Percentiles rank a stretch among this genome's conserved stretches.
Evolutionary conservation across 352 stramenopile species (phyloP).

Genomic region (Phytophthora vignae): DNA sequence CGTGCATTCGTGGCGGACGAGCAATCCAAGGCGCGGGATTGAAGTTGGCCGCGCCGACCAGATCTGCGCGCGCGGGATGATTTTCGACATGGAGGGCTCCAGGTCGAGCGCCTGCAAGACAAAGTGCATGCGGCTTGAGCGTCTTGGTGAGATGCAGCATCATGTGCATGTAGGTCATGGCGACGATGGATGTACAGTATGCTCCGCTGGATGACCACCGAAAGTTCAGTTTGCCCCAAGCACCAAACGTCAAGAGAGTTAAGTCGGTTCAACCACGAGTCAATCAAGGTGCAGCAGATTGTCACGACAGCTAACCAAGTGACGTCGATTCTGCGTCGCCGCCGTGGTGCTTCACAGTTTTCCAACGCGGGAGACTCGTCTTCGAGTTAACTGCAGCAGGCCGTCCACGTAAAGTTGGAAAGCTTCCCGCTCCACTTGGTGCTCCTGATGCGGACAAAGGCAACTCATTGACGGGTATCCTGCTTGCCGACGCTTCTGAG

Average conservation of each 20-base stretch:
- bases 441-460: neutral
- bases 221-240: slow-evolving; percentile 3
- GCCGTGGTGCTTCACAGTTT: no score
- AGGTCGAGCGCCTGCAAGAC: no score
- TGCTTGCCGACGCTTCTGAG: neutral
- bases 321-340: no score
- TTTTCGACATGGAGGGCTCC: neutral
- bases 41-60: neutral
- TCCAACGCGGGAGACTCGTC: no score
- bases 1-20: slow-evolving; percentile 8
- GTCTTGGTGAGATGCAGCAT: neutral
- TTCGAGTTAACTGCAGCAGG: no score
- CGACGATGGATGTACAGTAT: neutral
- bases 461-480: neutral
- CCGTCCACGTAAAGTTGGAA: neutral
- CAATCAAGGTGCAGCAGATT: no score
- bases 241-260: neutral
- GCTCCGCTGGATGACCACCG: neutral
- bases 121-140: neutral
- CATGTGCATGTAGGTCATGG: neutral
- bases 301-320: no score
- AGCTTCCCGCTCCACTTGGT: neutral
- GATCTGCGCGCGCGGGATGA: neutral
- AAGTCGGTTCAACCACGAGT: no score
- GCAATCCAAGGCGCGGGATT: neutral